A percentile compares a stretch with the other conserved stretches of the same genome.
phyloP scores from a whole-genome alignment of 805 yeast genomes.

The Monosporozyma siamensis region DNA sequence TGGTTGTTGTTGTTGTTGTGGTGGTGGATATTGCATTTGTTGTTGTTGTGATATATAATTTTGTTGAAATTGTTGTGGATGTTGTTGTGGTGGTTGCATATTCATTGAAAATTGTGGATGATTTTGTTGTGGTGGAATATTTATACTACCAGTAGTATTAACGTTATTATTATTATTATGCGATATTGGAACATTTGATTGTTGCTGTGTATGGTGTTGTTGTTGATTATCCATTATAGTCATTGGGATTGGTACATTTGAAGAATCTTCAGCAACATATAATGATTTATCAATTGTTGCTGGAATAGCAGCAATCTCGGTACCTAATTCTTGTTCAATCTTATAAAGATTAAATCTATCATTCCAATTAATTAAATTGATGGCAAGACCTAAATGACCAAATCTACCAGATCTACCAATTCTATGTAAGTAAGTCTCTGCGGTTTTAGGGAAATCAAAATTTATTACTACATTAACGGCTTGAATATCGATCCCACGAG shows the following conservation, averaged over 20 bases:
- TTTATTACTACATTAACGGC: slow-evolving; percentile 97
- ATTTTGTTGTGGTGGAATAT: slow-evolving; percentile 9
- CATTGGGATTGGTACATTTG: slow-evolving; percentile 81
- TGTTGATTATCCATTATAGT: slow-evolving; percentile 43
- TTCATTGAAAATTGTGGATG: slow-evolving; percentile 6
- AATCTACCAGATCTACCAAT: slow-evolving; percentile 99
- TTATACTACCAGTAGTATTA: background rate
- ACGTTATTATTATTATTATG: slow-evolving; percentile 4
- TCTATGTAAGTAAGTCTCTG: slow-evolving; percentile 95
- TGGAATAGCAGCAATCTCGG: slow-evolving; percentile 95
- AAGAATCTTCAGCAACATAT: slow-evolving; percentile 73
- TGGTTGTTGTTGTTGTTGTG: slow-evolving; percentile 1
- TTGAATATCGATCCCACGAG: slow-evolving; percentile 98
- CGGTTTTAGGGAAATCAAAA: slow-evolving; percentile 96
- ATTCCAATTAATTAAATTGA: slow-evolving; percentile 92
- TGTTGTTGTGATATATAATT: slow-evolving; percentile 1
- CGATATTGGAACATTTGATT: slow-evolving; percentile 11
- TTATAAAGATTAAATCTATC: slow-evolving; percentile 89
- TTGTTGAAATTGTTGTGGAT: slow-evolving; percentile 12
- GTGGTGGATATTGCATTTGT: slow-evolving; percentile 18
- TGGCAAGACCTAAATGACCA: slow-evolving; percentile 96
- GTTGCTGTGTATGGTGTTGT: slow-evolving; percentile 17
- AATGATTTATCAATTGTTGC: slow-evolving; percentile 80
- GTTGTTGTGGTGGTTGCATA: slow-evolving; percentile 1
- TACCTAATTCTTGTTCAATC: slow-evolving; percentile 94